phyloP scores from a whole-genome alignment of 164 flowering plant species.

The Saururus chinensis region DNA sequence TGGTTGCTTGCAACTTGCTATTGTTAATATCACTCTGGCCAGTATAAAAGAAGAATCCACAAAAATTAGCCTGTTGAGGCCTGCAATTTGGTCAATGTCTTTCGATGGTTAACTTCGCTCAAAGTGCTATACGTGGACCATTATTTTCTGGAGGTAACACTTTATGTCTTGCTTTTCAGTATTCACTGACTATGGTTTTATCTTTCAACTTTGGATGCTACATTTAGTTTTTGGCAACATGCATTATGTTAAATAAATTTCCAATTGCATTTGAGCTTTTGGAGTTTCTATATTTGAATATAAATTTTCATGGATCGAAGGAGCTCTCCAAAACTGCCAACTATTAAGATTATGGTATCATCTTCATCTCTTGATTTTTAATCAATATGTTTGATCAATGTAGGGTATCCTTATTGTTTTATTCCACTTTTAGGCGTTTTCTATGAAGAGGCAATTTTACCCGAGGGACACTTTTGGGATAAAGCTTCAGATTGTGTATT shows the following conservation, averaged over 20 bases:
- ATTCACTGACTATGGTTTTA: background rate
- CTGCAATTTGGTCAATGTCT: background rate
- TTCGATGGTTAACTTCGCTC: background rate
- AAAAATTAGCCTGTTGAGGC: too few species aligned
- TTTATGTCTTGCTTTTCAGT: background rate
- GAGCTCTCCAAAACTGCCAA: background rate
- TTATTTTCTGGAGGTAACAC: background rate
- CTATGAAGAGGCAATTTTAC: too few species aligned
- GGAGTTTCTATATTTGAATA: background rate
- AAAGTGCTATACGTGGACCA: background rate
- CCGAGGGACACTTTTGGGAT: too few species aligned
- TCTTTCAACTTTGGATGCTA: background rate
- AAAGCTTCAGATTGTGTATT: background rate
- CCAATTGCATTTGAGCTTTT: background rate
- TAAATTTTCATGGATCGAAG: background rate
- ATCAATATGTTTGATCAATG: background rate
- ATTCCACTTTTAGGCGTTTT: too few species aligned
- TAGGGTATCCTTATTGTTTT: too few species aligned
- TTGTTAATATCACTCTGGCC: background rate
- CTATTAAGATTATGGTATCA: background rate
- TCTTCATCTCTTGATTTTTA: background rate
- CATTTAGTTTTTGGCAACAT: conserved; percentile 2
- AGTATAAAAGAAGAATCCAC: too few species aligned
- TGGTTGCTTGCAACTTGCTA: background rate
- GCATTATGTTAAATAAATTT: background rate